Base-by-base conservation (phyloP, 495 filamentous ascomycete species). In the Tetracladium setigerum region DNA sequence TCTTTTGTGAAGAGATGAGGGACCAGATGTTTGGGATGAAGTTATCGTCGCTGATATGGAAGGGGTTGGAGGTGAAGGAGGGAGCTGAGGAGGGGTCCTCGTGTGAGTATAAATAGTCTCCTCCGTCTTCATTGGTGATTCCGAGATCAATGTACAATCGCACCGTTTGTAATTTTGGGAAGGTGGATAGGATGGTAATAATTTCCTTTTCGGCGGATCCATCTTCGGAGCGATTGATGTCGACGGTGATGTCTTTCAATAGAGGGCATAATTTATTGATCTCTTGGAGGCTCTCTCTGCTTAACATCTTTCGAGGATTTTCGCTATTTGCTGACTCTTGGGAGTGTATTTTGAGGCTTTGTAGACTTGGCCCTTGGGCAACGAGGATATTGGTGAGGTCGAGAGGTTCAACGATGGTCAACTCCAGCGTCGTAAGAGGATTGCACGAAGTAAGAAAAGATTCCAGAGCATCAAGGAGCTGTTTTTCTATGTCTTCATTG, bases 1-100 rank as follows among this genome's bases (percentile, higher is more conserved):
- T 16, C 17, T 44, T 44, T 18, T 44, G 24, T 5, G 31, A 30
- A 7, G 13, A 14, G 15, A 44, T 14, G 1, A 44, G 5, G 6
- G 42, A 44, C 42, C 42, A 44, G 3, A 27, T 31, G 19, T 44
- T 33, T 31, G 31, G 12, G n/a, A 44, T 14, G 24, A 24, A 44
- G 42, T 36, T 36, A n/a, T 16, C 16, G 9, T 36, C 16, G 13
- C 16, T 3, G 16, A n/a, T 5, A 16, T 36, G 16, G 9, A 36
- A 36, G 5, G 34, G 34, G 16, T 36, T 36, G 3, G 22, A 3
- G 9, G 34, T 4, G 34, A 36, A 36, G 10, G 7, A 27, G 22
- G 3, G 22, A 3, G 22, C 3, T 27, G 22, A n/a, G 13, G 34
- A 10, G 5, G 13, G 5, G 3, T n/a, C 34, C 10, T 36, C 34